Percentiles rank a stretch among this genome's conserved stretches.
Evolutionary conservation across 768 basidiomycete genomes (phyloP).

Genomic region (Lactarius deliciosus): DNA sequence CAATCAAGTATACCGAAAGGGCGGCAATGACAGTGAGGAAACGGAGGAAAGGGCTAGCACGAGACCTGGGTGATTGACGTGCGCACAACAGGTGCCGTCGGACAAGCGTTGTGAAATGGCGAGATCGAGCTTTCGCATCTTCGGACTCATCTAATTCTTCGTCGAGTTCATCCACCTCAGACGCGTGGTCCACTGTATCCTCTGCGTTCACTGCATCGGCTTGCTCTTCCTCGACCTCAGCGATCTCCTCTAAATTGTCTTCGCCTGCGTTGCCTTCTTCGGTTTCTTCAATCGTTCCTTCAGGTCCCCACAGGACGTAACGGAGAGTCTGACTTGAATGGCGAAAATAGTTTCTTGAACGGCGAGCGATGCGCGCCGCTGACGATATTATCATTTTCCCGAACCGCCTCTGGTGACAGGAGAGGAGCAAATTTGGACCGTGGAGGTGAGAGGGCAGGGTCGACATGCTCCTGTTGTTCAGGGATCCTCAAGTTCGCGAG

Average conservation of each 20-base stretch:
- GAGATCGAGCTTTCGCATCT: constrained; percentile 25
- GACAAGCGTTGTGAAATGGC: constrained; percentile 43
- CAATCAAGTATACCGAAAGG: constrained; percentile 34
- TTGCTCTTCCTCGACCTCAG: constrained; percentile 23
- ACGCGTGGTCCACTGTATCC: constrained; percentile 9
- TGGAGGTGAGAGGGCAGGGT: constrained; percentile 41
- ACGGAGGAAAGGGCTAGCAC: constrained; percentile 40
- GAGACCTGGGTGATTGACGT: background rate
- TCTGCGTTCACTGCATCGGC: constrained; percentile 11
- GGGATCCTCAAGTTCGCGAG: constrained; percentile 12
- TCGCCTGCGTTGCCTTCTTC: constrained; percentile 29
- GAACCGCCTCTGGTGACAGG: constrained; percentile 42
- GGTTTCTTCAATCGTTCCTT: constrained; percentile 29
- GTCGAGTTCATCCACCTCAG: constrained; percentile 16
- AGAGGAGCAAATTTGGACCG: constrained; percentile 59
- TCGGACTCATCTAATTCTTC: constrained; percentile 31
- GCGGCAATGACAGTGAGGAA: constrained; percentile 41
- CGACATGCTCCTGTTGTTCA: constrained; percentile 15
- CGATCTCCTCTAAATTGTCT: constrained; percentile 16
- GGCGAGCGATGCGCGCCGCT: constrained; percentile 19
- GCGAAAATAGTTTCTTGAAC: constrained; percentile 21
- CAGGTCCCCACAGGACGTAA: constrained; percentile 13
- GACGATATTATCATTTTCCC: constrained; percentile 33
- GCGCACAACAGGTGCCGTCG: constrained; percentile 36
- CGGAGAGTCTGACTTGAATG: constrained; percentile 20